Base-by-base conservation (phyloP, 805 yeast genomes). In the Spathaspora boniae region DNA sequence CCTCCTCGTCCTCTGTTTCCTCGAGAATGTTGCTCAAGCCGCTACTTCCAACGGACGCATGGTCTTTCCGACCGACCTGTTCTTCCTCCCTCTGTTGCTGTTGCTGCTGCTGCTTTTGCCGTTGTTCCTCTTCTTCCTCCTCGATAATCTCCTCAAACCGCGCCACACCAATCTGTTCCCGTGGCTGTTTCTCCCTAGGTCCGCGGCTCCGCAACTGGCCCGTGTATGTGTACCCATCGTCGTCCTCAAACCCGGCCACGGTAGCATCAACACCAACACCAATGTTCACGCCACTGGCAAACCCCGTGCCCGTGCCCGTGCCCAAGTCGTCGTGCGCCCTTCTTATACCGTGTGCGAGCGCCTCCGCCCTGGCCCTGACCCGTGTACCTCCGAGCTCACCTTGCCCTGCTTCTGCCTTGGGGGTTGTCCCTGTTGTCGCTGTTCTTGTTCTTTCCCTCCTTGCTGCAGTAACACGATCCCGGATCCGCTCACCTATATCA, bases 11-110 rank as follows among this genome's bases (percentile, higher is more conserved):
- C 15, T 6, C 7, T 11, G 5, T 17, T 7, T 12, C 27, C 23
- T 17, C 9, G 9, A 20, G 7, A 17, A 38, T 38, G n/a, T n/a
- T n/a, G n/a, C n/a, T 31, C 18, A 27, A 26, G 14, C 26, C 23
- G 11, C 11, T 25, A 5, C 9, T 11, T 11, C 16, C 16, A 12
- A 6, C 12, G 14, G 15, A 11, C 36, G 34, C 4, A 18, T 18
- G 7, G 15, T 6, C 34, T 19, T 19, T 21, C 12, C 12, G 29
- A 11, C n/a, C 16, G 8, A 21, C 33, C 36, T 8, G 30, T 24
- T 16, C 33, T 32, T 9, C 18, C 7, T 7, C 9, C 9, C n/a
- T n/a, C n/a, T n/a, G n/a, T n/a, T n/a, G n/a, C n/a, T n/a, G n/a
- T n/a, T n/a, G n/a, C n/a, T n/a, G n/a, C n/a, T n/a, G n/a, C n/a